Base-by-base conservation (phyloP, 768 basidiomycete species). In the Symmetrospora coprosmae region DNA sequence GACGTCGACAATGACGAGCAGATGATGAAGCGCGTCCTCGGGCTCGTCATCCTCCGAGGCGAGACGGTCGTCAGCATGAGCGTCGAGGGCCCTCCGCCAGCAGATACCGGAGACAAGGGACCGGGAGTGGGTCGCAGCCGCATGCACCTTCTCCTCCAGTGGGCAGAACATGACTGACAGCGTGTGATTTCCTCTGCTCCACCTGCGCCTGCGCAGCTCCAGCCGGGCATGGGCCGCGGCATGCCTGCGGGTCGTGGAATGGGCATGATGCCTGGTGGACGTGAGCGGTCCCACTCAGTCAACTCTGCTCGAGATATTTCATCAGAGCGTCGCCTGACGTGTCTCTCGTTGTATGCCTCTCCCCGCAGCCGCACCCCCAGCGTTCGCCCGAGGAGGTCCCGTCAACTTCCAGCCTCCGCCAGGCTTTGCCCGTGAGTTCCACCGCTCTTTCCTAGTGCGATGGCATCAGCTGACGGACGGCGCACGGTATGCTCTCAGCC, bases 31-130 rank as follows among this genome's bases (percentile, higher is more conserved):
- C 83, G 94, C 60, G 81, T 87, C 0, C 79, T 99, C 21, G 94
- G 94, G n/a, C 79, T 99, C 30, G 90, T 97, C 59, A 96, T 99
- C 70, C 75, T 97, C 69, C 81, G 94, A 62, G 94, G 94, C 62
- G 94, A 97, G 74, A 86, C 88, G 0, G 87, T 97, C 38, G 92
- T 99, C 69, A 90, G 87, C 69, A 77, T 97, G 67, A 84, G 81
- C 58, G 90, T 97, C 17, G 92, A 94, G 73, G 92, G 91, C 11
- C 91, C 91, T 2, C 92, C 92, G 33, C 90, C 92, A 9, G 79
- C 85, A 23, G 82, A 83, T 21, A 86, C 87, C 59, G 91, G 91
- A 27, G 88, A 91, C 71, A 86, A 86, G 75, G 41, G 48, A 52
- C 62, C 63, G 16, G 49, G 46, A 21, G 60, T 61, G n/a, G 6